Base-by-base conservation (phyloP, 2,329 filamentous ascomycete species). In the Cadophora luteo-olivacea region DNA sequence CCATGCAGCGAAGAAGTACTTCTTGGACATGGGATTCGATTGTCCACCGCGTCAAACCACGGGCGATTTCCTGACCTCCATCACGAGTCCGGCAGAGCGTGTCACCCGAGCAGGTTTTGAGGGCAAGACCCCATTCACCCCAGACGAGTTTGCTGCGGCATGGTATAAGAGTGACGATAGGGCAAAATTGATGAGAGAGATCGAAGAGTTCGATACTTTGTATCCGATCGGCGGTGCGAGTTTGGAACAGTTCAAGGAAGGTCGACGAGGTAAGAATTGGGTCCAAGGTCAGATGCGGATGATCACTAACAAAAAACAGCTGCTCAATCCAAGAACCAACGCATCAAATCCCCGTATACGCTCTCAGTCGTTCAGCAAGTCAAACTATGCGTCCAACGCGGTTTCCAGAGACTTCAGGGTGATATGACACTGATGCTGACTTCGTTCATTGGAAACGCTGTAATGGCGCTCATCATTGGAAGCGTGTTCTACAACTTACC, bases 291-390 rank as follows among this genome's bases (percentile, higher is more conserved):
- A 29, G 9, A 8, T 36, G 5, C 29, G 14, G 4, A 66, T 33
- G 11, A 6, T 58, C 16, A 33, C 49, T 64, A 64, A 64, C 6
- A 55, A 25, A 11, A 32, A 25, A 19, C 29, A 69, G 78, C 75
- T 24, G 66, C 55, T 8, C 72, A 75, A 60, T 74, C 74, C 6
- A 75, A 74, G 57, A 58, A 54, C 19, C 70, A 73, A 77, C 91
- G 92, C 2, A 78, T 85, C 61, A 87, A 87, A 78, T 97, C 93
- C 0, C 93, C 94, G 0, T 97, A 91, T 79, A 97, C 93, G 0
- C 83, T 97, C 48, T 95, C 93, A 0, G 92, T 91, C 72, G 62
- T 69, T 4, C 89, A 94, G 79, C 94, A 97, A 79, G 80, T 97
- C 71, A 79, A 85, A 69, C 87, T 97, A 14, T 97, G 94, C 78